Base-by-base conservation (phyloP, 768 basidiomycete species). In the Arthromyces matolae region DNA sequence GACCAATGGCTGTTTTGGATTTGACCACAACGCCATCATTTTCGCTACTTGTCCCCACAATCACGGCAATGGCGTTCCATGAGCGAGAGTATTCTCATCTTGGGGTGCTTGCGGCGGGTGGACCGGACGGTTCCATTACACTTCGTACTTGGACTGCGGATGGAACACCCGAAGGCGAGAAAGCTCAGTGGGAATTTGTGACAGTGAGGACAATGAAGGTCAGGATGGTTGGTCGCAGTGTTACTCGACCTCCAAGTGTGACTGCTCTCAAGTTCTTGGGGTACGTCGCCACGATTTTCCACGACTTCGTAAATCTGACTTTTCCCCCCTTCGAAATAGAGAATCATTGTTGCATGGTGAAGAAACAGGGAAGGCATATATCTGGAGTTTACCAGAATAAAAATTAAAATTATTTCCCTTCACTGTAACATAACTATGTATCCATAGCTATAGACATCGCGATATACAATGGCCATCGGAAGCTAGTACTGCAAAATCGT, bases 71-170 rank as follows among this genome's bases (percentile, higher is more conserved):
- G 42, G 83, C 86, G 0, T 95, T 95, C 70, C 86, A 91, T 50
- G 89, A 94, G 59, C 80, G 93, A 27, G 93, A 95, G 58, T 95
- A 89, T 63, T 82, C 88, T 0, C 74, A 78, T 51, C 69, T 81
- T 0, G 89, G 89, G 4, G 72, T 92, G 4, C 73, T 96, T n/a
- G 91, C 90, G 0, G 84, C 84, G 1, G 90, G 89, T 3, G 78
- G 83, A 5, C 71, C 81, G 1, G 87, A 89, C 53, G 88, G 90
- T 6, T 76, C 81, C 3, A 84, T 93, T 44, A 80, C 80, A 0
- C 68, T 96, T n/a, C 73, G 88, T 51, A 89, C 92, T 1, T 93
- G 93, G 86, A 86, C 81, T 13, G 77, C 88, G 0, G 85, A 92
- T 50, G 79, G 80, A 10, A 86, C 89, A 0, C 81, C 79, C 0